Conservation (phyloP, 768 basidiomycete genomes). For the Russula compacta region DNA sequence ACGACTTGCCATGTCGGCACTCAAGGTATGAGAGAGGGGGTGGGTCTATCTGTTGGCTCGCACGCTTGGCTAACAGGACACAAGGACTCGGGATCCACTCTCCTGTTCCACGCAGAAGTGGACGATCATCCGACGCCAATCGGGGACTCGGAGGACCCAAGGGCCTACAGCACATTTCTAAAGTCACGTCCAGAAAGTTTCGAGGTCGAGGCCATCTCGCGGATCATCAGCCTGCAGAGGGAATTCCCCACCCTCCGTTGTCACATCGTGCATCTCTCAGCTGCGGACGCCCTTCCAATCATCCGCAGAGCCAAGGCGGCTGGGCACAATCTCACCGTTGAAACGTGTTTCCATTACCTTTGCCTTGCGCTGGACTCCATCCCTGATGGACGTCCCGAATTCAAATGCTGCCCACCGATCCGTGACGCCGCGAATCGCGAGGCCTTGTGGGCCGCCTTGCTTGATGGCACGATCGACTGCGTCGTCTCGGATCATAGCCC, state of each 20-base stretch:
- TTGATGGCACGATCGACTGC: conserved; percentile 79
- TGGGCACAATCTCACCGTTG: conserved; percentile 72
- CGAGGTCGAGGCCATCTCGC: conserved; percentile 72
- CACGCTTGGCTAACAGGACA: not conserved
- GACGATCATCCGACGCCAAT: conserved; percentile 32
- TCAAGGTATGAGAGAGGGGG: conserved; percentile 44
- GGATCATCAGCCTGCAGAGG: conserved; percentile 60
- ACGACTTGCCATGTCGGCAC: conserved; percentile 54
- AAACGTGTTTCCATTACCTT: conserved; percentile 98
- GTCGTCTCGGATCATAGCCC: conserved; percentile 97
- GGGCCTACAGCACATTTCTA: conserved; percentile 73
- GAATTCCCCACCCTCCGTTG: conserved; percentile 61
- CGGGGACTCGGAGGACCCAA: conserved; percentile 32
- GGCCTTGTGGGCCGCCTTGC: conserved; percentile 70
- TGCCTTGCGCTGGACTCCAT: conserved; percentile 65
- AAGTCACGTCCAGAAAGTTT: conserved; percentile 71
- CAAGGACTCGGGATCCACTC: conserved; percentile 65
- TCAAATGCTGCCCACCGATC: conserved; percentile 96
- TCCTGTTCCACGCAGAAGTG: conserved; percentile 92
- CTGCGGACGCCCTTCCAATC: conserved; percentile 68
- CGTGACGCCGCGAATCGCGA: conserved; percentile 65
- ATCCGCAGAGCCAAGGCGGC: conserved; percentile 60
- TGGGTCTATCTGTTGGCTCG: not conserved
- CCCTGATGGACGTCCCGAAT: conserved; percentile 69
- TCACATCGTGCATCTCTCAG: conserved; percentile 94